Percentiles rank a stretch among this genome's conserved stretches.
Evolutionary conservation across 208 protist species (phyloP).

Genomic region (Leishmania lainsoni): DNA sequence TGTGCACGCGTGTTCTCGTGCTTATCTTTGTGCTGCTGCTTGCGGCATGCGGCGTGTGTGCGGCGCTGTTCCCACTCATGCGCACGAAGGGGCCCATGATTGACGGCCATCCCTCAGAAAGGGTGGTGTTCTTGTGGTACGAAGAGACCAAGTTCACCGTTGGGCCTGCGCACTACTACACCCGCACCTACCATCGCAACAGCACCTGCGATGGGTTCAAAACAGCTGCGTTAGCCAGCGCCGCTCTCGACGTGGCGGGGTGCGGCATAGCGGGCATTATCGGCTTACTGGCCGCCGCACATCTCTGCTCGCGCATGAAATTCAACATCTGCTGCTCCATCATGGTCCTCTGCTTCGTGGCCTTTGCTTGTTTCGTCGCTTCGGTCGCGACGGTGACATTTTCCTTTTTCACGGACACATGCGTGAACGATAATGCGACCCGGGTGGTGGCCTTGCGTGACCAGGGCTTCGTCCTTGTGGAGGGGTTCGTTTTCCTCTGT

Average conservation of each 20-base stretch:
- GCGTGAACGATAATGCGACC: conserved; percentile 8
- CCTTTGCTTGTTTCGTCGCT: conserved; percentile 15
- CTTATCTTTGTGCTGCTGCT: conserved; percentile 27
- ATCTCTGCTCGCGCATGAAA: conserved; percentile 15
- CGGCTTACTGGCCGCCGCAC: conserved; percentile 16
- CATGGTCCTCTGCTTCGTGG: conserved; percentile 24
- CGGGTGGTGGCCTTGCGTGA: conserved; percentile 6
- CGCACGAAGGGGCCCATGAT: background rate
- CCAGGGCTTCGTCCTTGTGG: conserved; percentile 28
- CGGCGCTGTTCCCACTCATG: conserved; percentile 32
- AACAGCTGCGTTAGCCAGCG: background rate
- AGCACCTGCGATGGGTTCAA: conserved; percentile 6
- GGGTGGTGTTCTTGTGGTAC: conserved; percentile 24
- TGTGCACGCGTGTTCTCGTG: conserved; percentile 13
- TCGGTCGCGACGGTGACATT: conserved; percentile 18
- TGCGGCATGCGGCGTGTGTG: conserved; percentile 24
- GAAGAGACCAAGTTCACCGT: conserved; percentile 13
- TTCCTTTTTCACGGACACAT: conserved; percentile 1
- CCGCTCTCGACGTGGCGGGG: conserved; percentile 16
- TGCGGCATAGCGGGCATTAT: conserved; percentile 17
- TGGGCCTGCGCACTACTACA: background rate
- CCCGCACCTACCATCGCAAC: conserved; percentile 12
- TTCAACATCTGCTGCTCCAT: conserved; percentile 29
- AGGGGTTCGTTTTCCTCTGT: conserved; percentile 40
- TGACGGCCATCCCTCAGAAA: background rate